phyloP scores from a whole-genome alignment of 495 filamentous ascomycete species.

The Tuber aestivum region DNA sequence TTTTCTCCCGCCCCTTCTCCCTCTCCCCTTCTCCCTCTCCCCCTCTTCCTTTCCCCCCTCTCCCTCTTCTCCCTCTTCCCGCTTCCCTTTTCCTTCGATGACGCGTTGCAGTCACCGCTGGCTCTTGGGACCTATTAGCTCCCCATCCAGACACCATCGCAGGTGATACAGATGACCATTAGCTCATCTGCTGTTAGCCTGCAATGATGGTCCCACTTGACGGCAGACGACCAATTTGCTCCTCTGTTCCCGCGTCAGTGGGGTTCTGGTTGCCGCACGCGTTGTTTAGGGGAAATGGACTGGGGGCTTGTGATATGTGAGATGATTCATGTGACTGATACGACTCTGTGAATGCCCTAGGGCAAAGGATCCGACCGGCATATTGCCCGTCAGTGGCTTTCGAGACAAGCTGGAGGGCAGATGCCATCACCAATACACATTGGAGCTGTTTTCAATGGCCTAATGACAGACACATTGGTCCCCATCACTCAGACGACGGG shows the following conservation, averaged over 20 bases:
- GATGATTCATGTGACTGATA: constrained; percentile 8
- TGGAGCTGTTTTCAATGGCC: constrained; percentile 23
- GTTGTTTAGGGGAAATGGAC: background rate
- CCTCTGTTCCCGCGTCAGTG: constrained; percentile 14
- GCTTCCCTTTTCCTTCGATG: background rate
- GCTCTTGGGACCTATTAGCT: constrained; percentile 28
- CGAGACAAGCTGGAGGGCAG: background rate
- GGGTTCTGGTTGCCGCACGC: constrained; percentile 12
- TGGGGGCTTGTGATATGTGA: background rate
- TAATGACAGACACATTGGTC: constrained; percentile 7
- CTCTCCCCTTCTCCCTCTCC: too few relatives aligned
- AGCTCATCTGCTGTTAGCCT: constrained; percentile 28
- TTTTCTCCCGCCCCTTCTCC: too few relatives aligned
- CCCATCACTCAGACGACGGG: constrained; percentile 18
- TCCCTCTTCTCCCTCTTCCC: too few relatives aligned
- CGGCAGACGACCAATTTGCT: constrained; percentile 27
- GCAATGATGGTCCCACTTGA: constrained; percentile 22
- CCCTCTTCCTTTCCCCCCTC: too few relatives aligned
- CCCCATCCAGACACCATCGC: constrained; percentile 26
- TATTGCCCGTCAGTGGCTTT: constrained; percentile 19
- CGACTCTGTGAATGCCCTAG: constrained; percentile 8
- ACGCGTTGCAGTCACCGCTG: constrained; percentile 15
- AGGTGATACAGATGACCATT: constrained; percentile 28
- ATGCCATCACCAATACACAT: constrained; percentile 21
- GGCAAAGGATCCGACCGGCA: constrained; percentile 27